Conservation (phyloP, 352 stramenopile species). For the Phytophthora crassamura region DNA sequence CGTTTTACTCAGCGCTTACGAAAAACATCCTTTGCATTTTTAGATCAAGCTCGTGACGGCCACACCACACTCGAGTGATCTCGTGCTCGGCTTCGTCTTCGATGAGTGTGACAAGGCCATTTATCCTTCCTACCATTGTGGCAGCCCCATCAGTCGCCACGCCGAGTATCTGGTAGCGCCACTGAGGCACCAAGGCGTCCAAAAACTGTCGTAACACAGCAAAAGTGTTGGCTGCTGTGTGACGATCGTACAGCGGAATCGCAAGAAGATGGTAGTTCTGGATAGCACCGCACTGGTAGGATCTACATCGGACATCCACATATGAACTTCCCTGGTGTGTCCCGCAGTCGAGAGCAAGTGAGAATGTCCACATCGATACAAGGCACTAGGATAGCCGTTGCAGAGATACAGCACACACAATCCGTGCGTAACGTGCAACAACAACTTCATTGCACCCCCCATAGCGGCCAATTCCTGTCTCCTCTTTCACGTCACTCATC, state of each 20-base stretch:
- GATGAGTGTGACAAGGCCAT: conserved; percentile 5
- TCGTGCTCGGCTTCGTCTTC: neutral
- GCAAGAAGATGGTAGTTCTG: conserved; percentile 19
- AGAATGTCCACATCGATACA: conserved; percentile 7
- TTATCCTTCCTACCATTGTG: conserved; percentile 4
- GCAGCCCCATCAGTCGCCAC: neutral
- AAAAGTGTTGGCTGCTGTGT: conserved; percentile 20
- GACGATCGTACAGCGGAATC: conserved; percentile 13
- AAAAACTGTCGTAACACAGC: neutral
- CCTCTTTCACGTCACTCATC: conserved; percentile 15
- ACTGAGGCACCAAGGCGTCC: conserved; percentile 1
- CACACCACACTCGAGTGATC: conserved; percentile 23
- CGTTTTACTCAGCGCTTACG: too few relatives aligned
- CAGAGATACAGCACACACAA: conserved; percentile 13
- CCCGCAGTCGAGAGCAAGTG: conserved; percentile 8
- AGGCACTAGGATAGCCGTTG: neutral
- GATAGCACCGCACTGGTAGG: neutral
- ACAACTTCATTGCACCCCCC: conserved; percentile 4
- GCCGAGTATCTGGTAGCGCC: conserved; percentile 2
- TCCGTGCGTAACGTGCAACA: conserved; percentile 4
- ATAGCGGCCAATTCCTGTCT: conserved; percentile 2
- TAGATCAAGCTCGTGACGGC: conserved; percentile 25
- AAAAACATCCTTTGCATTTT: conserved; percentile 1
- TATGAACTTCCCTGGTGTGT: conserved; percentile 20
- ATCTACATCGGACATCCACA: conserved; percentile 17